Evolutionary conservation across 2,329 filamentous ascomycete genomes (phyloP).

Genomic region (Chaetomium olivaceum): DNA sequence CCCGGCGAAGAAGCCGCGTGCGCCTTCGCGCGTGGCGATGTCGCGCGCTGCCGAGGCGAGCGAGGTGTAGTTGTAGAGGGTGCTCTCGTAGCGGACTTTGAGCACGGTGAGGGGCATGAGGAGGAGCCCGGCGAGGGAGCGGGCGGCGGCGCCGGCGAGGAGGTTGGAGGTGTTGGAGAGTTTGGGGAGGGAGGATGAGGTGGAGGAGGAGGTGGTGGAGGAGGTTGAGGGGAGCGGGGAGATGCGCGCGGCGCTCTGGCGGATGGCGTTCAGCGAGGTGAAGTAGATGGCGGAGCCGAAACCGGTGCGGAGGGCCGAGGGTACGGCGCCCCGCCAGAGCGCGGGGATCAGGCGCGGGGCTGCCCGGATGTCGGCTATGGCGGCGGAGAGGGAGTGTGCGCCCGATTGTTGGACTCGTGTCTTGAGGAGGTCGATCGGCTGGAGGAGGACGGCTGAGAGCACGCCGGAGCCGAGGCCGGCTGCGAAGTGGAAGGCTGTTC

Average conservation of each 20-base stretch:
- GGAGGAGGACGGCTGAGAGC: constrained; percentile 83
- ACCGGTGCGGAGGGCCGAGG: constrained; percentile 89
- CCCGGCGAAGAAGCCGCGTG: constrained; percentile 86
- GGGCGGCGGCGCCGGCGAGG: constrained; percentile 77
- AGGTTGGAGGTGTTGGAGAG: constrained; percentile 85
- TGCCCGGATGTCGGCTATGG: constrained; percentile 66
- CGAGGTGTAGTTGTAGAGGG: constrained; percentile 78
- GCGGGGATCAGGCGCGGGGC: constrained; percentile 54
- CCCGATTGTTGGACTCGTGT: constrained; percentile 91
- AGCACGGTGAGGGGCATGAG: constrained; percentile 96
- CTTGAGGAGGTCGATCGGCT: constrained; percentile 94
- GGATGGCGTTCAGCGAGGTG: constrained; percentile 78
- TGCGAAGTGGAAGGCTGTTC: constrained; percentile 80
- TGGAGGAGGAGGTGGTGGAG: neutral
- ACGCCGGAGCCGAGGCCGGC: constrained; percentile 87
- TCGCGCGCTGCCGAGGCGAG: constrained; percentile 70
- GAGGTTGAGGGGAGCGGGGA: constrained; percentile 36
- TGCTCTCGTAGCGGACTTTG: constrained; percentile 94
- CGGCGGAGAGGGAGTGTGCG: constrained; percentile 65
- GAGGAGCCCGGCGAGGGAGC: constrained; percentile 83
- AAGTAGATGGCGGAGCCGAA: constrained; percentile 95
- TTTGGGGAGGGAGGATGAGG: constrained; percentile 74
- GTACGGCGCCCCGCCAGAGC: constrained; percentile 90
- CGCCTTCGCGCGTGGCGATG: constrained; percentile 71
- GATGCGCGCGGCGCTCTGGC: constrained; percentile 62